Evolutionary conservation across 2,329 filamentous ascomycete genomes (phyloP).

Genomic region (Xylariomycetidae sp.): DNA sequence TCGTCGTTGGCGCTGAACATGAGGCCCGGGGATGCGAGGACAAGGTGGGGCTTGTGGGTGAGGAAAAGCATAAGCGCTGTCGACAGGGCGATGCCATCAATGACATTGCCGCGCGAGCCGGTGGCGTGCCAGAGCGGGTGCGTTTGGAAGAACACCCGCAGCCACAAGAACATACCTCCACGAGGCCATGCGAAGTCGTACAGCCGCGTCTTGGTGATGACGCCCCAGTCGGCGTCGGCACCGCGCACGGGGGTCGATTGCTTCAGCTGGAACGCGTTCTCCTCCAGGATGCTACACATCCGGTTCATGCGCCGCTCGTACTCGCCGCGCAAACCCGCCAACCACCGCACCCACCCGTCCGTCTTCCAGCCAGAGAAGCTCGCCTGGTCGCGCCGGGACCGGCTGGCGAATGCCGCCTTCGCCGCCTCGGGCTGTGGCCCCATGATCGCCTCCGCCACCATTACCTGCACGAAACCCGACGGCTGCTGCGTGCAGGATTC

Average conservation of each 20-base stretch:
- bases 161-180: conserved; percentile 90
- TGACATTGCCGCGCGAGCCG: conserved; percentile 30
- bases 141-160: conserved; percentile 62
- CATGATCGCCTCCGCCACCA: conserved; percentile 72
- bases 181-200: conserved; percentile 74
- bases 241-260: conserved; percentile 43
- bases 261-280: conserved; percentile 59
- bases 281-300: conserved; percentile 71
- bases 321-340: conserved; percentile 72
- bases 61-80: conserved; percentile 66
- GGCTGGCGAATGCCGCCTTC: conserved; percentile 35
- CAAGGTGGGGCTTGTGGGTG: conserved; percentile 61
- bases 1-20: conserved; percentile 67
- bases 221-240: conserved; percentile 60
- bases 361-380: conserved; percentile 62
- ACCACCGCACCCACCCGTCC: conserved; percentile 86
- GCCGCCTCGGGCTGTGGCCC: conserved; percentile 54
- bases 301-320: conserved; percentile 80
- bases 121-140: conserved; percentile 59
- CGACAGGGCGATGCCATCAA: conserved; percentile 51
- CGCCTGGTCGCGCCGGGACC: conserved; percentile 42
- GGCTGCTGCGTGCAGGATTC: conserved; percentile 78
- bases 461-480: conserved; percentile 80
- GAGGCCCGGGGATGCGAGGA: conserved; percentile 63
- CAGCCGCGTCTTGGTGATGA: conserved; percentile 68